These are phyloP conservation scores for Quercus ilex DNA, from an alignment of 306 rosid species.

Conservation along the genomic window DNA sequence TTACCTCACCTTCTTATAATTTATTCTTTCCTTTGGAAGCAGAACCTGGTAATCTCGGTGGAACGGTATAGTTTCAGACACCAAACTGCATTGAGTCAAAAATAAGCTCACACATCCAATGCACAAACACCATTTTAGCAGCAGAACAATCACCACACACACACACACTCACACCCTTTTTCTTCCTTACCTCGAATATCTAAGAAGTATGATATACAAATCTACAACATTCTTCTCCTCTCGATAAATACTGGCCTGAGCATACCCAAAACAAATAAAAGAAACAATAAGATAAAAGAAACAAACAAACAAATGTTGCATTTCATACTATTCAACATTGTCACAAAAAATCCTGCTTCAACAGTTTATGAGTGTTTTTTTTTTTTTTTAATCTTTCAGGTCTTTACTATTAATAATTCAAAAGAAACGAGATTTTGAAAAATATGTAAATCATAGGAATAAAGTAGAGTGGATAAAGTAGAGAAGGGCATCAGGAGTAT, in stretches of 20 bases:
- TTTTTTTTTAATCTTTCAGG: too few species aligned
- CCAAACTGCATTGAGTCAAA: constrained; percentile 49
- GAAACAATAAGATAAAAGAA: not conserved
- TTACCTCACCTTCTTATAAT: constrained; percentile 56
- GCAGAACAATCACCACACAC: constrained; percentile 6
- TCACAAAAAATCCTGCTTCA: not conserved
- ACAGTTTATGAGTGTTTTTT: too few species aligned
- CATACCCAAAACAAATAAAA: constrained; percentile 3
- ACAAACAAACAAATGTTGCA: constrained; percentile 8
- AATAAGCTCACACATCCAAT: constrained; percentile 4
- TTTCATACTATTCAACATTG: not conserved
- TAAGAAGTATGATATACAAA: constrained; percentile 82
- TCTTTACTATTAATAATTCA: too few species aligned
- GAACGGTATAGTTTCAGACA: constrained; percentile 87
- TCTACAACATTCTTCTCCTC: constrained; percentile 85
- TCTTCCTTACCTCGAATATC: constrained; percentile 75
- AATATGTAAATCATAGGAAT: too few species aligned
- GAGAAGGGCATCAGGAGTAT: too few species aligned
- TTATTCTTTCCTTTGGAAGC: constrained; percentile 50
- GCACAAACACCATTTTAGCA: not conserved
- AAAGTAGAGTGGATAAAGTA: too few species aligned
- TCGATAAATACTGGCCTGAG: constrained; percentile 77
- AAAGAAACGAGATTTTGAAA: too few species aligned
- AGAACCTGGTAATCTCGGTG: constrained; percentile 74
- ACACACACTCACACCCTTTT: not conserved